Conservation (phyloP, 352 stramenopile species). For the Phytophthora cajani region DNA sequence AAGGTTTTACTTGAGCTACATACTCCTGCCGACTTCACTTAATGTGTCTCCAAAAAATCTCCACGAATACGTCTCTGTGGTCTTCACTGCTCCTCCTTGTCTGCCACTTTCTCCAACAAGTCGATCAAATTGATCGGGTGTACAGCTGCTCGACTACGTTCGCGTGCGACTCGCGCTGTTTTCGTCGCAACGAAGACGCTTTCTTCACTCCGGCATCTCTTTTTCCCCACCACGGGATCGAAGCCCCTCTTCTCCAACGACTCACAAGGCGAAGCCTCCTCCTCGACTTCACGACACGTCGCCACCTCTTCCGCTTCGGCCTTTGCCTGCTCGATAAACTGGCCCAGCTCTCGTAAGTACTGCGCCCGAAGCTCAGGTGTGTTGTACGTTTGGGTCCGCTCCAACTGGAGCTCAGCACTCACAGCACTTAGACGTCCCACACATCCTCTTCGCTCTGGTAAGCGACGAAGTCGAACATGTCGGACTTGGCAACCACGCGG, state of each 20-base stretch:
- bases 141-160: neutral
- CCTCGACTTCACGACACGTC: neutral
- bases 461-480: conserved; percentile 1
- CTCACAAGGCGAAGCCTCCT: neutral
- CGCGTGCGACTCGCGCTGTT: neutral
- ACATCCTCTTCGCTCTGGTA: neutral
- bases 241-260: neutral
- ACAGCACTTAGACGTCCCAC: conserved; percentile 7
- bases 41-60: neutral
- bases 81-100: neutral
- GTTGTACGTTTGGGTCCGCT: neutral
- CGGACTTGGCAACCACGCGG: neutral
- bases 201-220: neutral
- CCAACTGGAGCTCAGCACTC: conserved; percentile 5
- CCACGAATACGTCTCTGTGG: neutral
- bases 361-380: neutral
- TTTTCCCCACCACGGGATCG: neutral
- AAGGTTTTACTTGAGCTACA: too few species aligned
- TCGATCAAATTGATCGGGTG: neutral
- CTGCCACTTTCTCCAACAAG: neutral
- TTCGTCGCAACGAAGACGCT: neutral
- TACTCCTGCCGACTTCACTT: neutral
- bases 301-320: neutral
- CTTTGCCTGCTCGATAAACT: neutral
- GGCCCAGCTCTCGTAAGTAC: neutral